These are phyloP conservation scores for Candida gorgasii DNA, from an alignment of 805 yeast genomes.

Conservation along the genomic window DNA sequence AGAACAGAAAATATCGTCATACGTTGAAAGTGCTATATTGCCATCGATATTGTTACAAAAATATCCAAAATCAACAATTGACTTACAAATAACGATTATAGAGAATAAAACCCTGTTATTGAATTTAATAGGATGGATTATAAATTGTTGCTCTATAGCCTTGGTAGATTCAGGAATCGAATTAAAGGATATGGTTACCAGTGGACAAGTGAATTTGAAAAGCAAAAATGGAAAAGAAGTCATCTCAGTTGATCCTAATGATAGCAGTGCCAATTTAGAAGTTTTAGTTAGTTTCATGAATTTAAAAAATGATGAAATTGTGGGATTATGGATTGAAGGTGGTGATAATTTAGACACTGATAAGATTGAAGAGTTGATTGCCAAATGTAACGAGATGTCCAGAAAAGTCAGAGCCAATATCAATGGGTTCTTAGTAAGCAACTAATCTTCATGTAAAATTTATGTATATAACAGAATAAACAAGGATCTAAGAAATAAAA, in stretches of 20 bases:
- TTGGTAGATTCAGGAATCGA: constrained; percentile 85
- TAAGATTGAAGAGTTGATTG: constrained; percentile 34
- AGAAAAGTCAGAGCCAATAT: constrained; percentile 43
- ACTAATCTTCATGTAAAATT: constrained; percentile 9
- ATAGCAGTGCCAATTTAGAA: constrained; percentile 25
- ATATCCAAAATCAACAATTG: constrained; percentile 90
- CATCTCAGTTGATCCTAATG: constrained; percentile 22
- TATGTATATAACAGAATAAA: constrained; percentile 6
- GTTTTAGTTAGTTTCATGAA: constrained; percentile 53
- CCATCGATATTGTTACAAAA: constrained; percentile 60
- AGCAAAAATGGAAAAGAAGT: constrained; percentile 11
- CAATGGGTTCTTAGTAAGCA: constrained; percentile 40
- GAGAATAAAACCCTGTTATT: constrained; percentile 23
- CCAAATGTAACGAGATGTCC: constrained; percentile 48
- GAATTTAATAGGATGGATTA: constrained; percentile 50
- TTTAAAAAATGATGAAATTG: constrained; percentile 55
- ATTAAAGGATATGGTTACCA: constrained; percentile 70
- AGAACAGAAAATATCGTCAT: constrained; percentile 53
- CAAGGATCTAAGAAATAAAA: constrained; percentile 6
- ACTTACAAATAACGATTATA: constrained; percentile 69
- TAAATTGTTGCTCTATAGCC: constrained; percentile 70
- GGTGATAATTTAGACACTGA: constrained; percentile 13
- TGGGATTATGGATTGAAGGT: constrained; percentile 57
- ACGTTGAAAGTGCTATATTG: constrained; percentile 50
- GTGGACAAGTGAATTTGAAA: constrained; percentile 46